Base-by-base conservation (phyloP, 441 rosid species). In the Oxalis stricta region DNA sequence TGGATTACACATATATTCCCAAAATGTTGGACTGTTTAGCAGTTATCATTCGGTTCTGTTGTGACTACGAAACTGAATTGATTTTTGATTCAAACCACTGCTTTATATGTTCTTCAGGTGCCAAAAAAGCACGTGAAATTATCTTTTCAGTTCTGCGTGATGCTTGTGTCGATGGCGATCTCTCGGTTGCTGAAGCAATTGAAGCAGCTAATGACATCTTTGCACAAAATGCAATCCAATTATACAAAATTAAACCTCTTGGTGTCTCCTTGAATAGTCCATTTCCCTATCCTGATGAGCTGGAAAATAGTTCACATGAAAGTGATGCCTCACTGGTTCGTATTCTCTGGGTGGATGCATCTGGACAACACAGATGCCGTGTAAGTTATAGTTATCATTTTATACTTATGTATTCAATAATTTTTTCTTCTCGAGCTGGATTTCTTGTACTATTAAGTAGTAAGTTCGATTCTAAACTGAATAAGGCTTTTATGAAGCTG, bases 311-410 rank as follows among this genome's bases (percentile, higher is more conserved):
- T 53, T 53, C 48, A 16, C 45, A 43, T 18, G 57, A 53, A 38
- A 51, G 36, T 50, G 44, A 37, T 60, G 60, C 47, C 49, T 72
- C 70, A n/a, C 61, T 86, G 55, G 72, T 83, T 54, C 93, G 98
- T 20, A 9, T 86, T 32, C 54, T 91, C 18, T 91, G 95, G 98
- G 77, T 73, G 45, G 96, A 86, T 74, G 37, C 91, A 40, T 83
- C 93, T 46, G 99, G 99, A 59, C 99, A 86, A 56, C 85, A 81
- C 50, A 70, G 98, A 79, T 86, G 87, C 50, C 96, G 95, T 9
- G 98, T 85, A 56, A 67, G 94, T 65, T 52, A 32, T 37, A 45
- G 14, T 49, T 23, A 20, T 2, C 17, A 22, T 14, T n/a, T 3
- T 23, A 23, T 23, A 7, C 7, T 3, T 23, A 3, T 23, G 28